Evolutionary conservation across 1,284 basidiomycete species (phyloP), one percentile per base, ranked within the genome.

Genomic region (Fomitopsis schrenkii): DNA sequence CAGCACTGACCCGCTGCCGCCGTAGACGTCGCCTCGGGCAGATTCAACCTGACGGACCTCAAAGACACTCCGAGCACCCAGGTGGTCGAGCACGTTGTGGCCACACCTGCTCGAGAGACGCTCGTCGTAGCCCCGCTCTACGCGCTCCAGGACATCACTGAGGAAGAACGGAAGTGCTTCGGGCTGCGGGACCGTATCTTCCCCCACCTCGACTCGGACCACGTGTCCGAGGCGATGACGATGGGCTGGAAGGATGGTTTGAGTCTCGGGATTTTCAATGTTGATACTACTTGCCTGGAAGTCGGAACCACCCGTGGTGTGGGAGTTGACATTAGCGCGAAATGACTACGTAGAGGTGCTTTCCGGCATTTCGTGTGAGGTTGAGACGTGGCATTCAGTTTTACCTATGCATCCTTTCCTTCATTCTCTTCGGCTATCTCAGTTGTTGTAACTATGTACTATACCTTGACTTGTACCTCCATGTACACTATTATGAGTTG

Each of bases 201-300:
- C 56, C 73, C 75, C 5, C 77, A 78, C 58, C 73, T 79, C 5
- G 75, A 76, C 61, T 53, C 79, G 42, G 77, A 78, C 63, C 74
- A 77, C 55, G 59, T 79, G 30, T 58, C 66, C 14, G 77, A 78
- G 63, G 71, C 70, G 56, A 44, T 73, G 33, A 69, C 67, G 50
- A 59, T 63, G 7, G 74, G 77, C 33, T 68, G 67, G 63, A 57
- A 56, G 41, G 68, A 75, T 19, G 74, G 71, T 15, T 54, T 77
- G 28, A 68, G 64, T 30, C 69, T 79, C n/a, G 73, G 76, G 0
- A 66, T 78, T 22, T 76, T 72, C 53, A 60, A 59, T 28, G 63
- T 68, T 10, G 63, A 68, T 58, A 30, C 40, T 7, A 50, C 33
- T 5, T 72, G 71, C 50, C 22, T 70, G 33, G 12, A 40, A 14